Conservation (phyloP, 2,329 filamentous ascomycete genomes). For the Penicillium verrucosum region DNA sequence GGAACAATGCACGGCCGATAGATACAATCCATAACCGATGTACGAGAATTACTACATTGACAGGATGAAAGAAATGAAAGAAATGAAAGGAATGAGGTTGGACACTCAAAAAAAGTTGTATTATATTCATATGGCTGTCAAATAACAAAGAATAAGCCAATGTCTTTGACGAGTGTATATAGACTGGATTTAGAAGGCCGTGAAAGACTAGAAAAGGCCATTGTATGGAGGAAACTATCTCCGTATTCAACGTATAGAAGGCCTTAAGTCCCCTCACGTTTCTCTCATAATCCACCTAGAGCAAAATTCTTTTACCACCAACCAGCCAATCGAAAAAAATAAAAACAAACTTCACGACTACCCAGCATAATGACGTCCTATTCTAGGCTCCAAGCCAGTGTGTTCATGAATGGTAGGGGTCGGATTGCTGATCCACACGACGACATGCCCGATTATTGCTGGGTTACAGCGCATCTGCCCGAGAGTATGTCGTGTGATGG, state of each 20-base stretch:
- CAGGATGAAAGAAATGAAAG: background rate
- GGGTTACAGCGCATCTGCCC: constrained; percentile 1
- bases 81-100: background rate
- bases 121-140: background rate
- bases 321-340: background rate
- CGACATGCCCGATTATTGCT: background rate
- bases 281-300: background rate
- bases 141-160: background rate
- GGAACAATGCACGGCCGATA: background rate
- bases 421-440: background rate
- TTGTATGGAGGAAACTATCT: background rate
- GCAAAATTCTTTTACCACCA: background rate
- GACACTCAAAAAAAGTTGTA: background rate
- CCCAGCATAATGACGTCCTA: background rate
- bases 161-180: background rate
- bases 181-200: background rate
- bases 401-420: background rate
- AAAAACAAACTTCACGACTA: background rate
- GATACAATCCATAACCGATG: background rate
- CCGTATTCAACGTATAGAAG: background rate
- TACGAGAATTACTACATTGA: background rate
- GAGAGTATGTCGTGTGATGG: background rate
- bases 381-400: background rate
- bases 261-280: background rate
- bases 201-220: background rate